Conservation (phyloP, 495 filamentous ascomycete species). For the Trichodelitschia bisporula region DNA sequence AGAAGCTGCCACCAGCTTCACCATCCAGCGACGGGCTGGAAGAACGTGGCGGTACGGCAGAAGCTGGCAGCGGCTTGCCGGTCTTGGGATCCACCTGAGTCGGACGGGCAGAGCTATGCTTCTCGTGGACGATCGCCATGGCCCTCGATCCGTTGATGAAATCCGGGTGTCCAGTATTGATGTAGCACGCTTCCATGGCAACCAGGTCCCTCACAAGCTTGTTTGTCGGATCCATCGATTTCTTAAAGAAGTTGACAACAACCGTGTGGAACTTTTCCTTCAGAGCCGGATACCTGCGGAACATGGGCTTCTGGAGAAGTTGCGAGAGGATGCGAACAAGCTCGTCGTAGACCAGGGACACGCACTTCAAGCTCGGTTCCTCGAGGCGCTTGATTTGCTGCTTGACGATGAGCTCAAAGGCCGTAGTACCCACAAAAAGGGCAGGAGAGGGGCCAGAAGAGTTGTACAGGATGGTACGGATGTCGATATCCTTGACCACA, state of each 20-base stretch:
- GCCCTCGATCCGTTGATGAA: conserved; percentile 78
- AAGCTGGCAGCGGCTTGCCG: conserved; percentile 67
- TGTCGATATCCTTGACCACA: conserved; percentile 90
- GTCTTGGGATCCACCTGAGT: conserved; percentile 98
- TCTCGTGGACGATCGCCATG: conserved; percentile 94
- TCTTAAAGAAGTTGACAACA: conserved; percentile 94
- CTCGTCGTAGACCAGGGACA: conserved; percentile 91
- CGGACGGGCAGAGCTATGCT: conserved; percentile 53
- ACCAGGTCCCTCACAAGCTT: conserved; percentile 91
- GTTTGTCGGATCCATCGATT: conserved; percentile 88
- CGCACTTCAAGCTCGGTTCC: conserved; percentile 91
- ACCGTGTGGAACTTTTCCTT: conserved; percentile 95
- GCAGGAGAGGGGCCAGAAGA: conserved; percentile 93
- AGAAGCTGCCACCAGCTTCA: conserved; percentile 52
- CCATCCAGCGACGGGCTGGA: conserved; percentile 34
- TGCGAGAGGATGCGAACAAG: conserved; percentile 84
- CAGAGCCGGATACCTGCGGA: conserved; percentile 71
- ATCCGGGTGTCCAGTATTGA: conserved; percentile 97
- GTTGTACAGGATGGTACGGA: conserved; percentile 86
- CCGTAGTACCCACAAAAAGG: conserved; percentile 90
- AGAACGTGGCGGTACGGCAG: conserved; percentile 34
- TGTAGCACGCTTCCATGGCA: conserved; percentile 84
- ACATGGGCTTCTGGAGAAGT: conserved; percentile 68
- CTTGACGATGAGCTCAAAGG: conserved; percentile 96
- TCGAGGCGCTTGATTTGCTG: conserved; percentile 93